Conservation (phyloP, 2,329 filamentous ascomycete genomes). For the Cercospora brassicicola region DNA sequence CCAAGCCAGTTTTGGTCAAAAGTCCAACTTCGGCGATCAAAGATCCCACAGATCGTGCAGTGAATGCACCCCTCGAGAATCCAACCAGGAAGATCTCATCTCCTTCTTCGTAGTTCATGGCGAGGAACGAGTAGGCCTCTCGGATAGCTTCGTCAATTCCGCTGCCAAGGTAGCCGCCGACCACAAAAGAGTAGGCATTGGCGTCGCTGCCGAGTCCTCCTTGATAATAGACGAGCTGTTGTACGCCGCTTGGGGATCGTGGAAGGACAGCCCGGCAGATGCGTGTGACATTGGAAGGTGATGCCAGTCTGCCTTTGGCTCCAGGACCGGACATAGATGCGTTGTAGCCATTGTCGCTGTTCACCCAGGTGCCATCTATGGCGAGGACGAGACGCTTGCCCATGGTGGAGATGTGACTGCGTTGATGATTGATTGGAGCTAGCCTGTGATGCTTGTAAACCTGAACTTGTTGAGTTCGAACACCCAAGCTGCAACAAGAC, state of each 20-base stretch:
- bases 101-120: slow-evolving; percentile 55
- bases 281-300: slow-evolving; percentile 31
- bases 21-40: slow-evolving; percentile 46
- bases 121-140: slow-evolving; percentile 62
- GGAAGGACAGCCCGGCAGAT: slow-evolving; percentile 29
- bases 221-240: slow-evolving; percentile 37
- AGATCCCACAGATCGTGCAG: slow-evolving; percentile 43
- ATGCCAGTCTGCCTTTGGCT: slow-evolving; percentile 15
- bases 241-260: slow-evolving; percentile 22
- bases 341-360: slow-evolving; percentile 23
- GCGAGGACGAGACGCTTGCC: slow-evolving; percentile 26
- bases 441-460: neutral
- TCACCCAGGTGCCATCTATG: slow-evolving; percentile 27
- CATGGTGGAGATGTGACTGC: neutral
- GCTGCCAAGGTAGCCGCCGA: slow-evolving; percentile 30
- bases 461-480: neutral
- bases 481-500: neutral
- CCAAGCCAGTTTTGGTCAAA: slow-evolving; percentile 36
- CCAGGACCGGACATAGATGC: slow-evolving; percentile 12
- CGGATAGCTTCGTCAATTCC: slow-evolving; percentile 51
- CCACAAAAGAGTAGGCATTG: slow-evolving; percentile 21
- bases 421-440: neutral
- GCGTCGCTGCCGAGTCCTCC: slow-evolving; percentile 30
- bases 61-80: slow-evolving; percentile 48
- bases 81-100: slow-evolving; percentile 49